phyloP scores from a whole-genome alignment of 148 eudicot genomes.

The Fagopyrum homotropicum region DNA sequence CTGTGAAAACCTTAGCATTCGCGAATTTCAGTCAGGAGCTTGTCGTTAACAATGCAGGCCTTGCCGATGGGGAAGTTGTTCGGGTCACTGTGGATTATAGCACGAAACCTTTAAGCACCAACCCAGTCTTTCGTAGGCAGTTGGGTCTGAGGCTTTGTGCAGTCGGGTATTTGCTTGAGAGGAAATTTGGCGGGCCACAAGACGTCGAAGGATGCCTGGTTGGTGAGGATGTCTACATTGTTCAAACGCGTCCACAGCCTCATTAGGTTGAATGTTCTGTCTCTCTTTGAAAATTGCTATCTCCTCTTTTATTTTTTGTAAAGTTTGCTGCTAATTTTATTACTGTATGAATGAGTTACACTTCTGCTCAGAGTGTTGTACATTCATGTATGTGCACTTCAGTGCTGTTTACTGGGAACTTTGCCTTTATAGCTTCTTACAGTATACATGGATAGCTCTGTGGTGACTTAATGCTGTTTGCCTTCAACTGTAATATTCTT shows the following conservation, averaged over 20 bases:
- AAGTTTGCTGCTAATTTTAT: neutral
- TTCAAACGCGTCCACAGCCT: constrained; percentile 91
- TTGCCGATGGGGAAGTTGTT: constrained; percentile 68
- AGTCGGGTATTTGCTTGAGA: constrained; percentile 74
- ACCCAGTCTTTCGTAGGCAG: constrained; percentile 57
- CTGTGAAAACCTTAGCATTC: constrained; percentile 62
- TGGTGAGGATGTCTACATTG: constrained; percentile 67
- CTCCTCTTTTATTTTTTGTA: neutral
- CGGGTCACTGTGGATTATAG: constrained; percentile 69
- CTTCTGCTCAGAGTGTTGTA: neutral
- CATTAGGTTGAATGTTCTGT: neutral
- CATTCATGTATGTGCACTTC: neutral
- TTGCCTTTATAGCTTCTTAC: neutral
- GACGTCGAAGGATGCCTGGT: constrained; percentile 94
- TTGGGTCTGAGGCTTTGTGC: constrained; percentile 75
- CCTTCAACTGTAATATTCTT: neutral
- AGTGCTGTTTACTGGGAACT: neutral
- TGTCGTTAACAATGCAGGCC: constrained; percentile 45
- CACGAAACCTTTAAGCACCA: constrained; percentile 63
- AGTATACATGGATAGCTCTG: neutral
- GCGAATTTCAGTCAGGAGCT: constrained; percentile 93
- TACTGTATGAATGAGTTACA: neutral
- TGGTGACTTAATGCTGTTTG: neutral
- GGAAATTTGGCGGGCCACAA: constrained; percentile 75
- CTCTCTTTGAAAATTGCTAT: neutral